phyloP scores from a whole-genome alignment of 768 basidiomycete species.

The Nevesoporus exiguus region DNA sequence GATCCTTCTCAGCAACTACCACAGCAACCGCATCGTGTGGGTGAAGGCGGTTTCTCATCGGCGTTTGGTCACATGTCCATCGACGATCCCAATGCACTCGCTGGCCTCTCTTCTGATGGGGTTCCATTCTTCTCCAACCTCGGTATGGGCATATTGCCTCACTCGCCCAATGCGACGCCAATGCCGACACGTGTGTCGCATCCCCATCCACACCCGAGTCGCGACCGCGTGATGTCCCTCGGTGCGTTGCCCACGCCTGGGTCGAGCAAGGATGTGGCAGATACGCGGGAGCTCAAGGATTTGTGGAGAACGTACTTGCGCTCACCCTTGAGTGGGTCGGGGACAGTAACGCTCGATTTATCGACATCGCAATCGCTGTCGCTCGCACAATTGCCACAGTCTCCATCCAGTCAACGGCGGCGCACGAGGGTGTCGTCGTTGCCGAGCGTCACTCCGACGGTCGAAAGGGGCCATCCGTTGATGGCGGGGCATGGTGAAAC shows the following conservation, averaged over 20 bases:
- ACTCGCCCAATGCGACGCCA: constrained; percentile 48
- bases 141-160: constrained; percentile 25
- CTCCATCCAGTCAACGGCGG: constrained; percentile 31
- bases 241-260: constrained; percentile 33
- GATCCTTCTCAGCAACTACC: constrained; percentile 7
- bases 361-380: constrained; percentile 10
- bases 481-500: constrained; percentile 17
- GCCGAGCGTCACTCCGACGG: constrained; percentile 66
- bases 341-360: constrained; percentile 8
- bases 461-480: constrained; percentile 21
- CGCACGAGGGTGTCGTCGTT: constrained; percentile 63
- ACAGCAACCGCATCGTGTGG: constrained; percentile 13
- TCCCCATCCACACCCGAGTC: constrained; percentile 12
- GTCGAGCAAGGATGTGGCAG: constrained; percentile 32
- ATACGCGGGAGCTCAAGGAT: constrained; percentile 53
- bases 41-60: constrained; percentile 48
- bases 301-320: constrained; percentile 76
- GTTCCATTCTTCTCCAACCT: constrained; percentile 57
- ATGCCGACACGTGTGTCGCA: constrained; percentile 37
- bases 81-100: constrained; percentile 68
- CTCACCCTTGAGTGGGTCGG: constrained; percentile 52
- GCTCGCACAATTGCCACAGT: constrained; percentile 23
- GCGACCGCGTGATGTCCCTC: constrained; percentile 26
- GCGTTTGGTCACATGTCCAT: constrained; percentile 76
- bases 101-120: constrained; percentile 54